Evolutionary conservation across 176 grass and related monocot genomes (phyloP), one percentile per base, ranked within the genome.

Genomic region (Calamus simplicifolius): DNA sequence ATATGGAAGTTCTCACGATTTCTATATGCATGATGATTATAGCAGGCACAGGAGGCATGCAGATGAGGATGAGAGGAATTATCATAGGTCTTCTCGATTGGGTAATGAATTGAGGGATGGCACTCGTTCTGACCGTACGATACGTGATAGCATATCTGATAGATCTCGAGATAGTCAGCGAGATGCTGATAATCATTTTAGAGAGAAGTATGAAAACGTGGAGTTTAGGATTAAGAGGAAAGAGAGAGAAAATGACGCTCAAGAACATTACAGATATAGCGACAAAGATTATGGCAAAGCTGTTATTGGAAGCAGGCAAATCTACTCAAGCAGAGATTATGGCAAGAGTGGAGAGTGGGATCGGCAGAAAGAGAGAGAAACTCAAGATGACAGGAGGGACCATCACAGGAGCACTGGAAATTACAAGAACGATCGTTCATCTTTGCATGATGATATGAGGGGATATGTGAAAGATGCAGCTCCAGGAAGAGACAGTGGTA

Each of bases 1-100:
- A 6, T 73, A 78, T 59, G 74, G 71, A 73, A 51, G 69, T 66
- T 72, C 71, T 48, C 76, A 54, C 68, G 85, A 86, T 25, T 65
- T 74, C 43, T 79, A 29, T 77, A 86, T 67, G 67, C 90, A 79
- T 73, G 84, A 80, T 69, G 87, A 91, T 82, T 54, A 77, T 71
- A 78, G 75, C 77, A 84, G 71, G 70, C 80, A 67, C 73, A 63
- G 63, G 73, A 86, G 67, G 43, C 69, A 25, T 59, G 56, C 52
- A 63, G 74, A 89, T 71, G 85, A 79, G 51, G 62, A 78, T 85
- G 75, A 72, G 27, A 89, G 79, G 66, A 74, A 38, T 29, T 73
- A 81, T 70, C 38, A 63, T 49, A 81, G 90, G 63, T 75, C 70
- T 71, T 83, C 70, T 59, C 64, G 76, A 5, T 73, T 69, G 28